Conservation (phyloP, 169 alveolate genomes). For the Theileria parva region DNA sequence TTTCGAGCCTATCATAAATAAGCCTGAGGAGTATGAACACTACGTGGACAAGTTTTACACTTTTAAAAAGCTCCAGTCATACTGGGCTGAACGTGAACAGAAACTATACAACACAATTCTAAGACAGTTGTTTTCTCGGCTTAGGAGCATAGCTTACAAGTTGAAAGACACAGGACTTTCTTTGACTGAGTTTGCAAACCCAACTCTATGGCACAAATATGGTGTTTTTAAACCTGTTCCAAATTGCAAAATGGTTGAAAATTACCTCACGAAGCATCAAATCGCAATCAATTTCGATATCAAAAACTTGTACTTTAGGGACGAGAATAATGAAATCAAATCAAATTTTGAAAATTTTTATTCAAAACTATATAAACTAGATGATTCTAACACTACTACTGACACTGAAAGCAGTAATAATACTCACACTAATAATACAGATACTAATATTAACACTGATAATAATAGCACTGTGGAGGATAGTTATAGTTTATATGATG, state of each 20-base stretch:
- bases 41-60: constrained; percentile 44
- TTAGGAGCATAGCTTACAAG: constrained; percentile 47
- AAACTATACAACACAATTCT: constrained; percentile 32
- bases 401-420: neutral
- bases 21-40: constrained; percentile 48
- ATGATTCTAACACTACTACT: neutral
- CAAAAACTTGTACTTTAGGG: constrained; percentile 42
- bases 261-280: constrained; percentile 43
- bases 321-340: neutral
- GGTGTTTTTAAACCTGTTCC: constrained; percentile 67
- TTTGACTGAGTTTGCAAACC: constrained; percentile 47
- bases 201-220: constrained; percentile 52
- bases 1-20: constrained; percentile 40
- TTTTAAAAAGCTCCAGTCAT: constrained; percentile 47
- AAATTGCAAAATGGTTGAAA: constrained; percentile 48
- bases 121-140: constrained; percentile 44
- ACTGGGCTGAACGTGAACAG: constrained; percentile 49
- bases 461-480: neutral
- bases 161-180: constrained; percentile 48
- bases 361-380: neutral
- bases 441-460: neutral
- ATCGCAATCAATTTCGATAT: constrained; percentile 51
- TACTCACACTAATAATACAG: neutral
- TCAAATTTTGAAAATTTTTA: constrained; percentile 11
- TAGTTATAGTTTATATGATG: neutral